These are phyloP conservation scores for Amylostereum areolatum DNA, from an alignment of 1,284 basidiomycete genomes.

Conservation along the genomic window DNA sequence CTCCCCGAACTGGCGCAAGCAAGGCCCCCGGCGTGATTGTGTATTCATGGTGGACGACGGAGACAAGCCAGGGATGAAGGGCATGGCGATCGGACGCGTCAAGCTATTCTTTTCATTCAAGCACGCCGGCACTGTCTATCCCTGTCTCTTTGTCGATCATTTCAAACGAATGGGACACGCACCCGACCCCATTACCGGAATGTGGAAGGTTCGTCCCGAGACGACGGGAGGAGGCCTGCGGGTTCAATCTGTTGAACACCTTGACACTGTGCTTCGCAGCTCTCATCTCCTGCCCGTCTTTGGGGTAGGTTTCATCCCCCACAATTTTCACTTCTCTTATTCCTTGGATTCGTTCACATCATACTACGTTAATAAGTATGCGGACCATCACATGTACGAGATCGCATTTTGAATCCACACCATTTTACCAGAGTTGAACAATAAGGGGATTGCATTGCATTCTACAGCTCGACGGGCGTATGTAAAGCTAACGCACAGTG, in stretches of 20 bases:
- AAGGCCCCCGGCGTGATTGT: not conserved
- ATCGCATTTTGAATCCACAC: too few relatives aligned
- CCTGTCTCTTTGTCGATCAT: not conserved
- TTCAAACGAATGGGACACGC: not conserved
- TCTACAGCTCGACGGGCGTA: too few relatives aligned
- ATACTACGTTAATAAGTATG: conserved; percentile 12
- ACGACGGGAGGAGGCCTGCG: not conserved
- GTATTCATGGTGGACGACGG: not conserved
- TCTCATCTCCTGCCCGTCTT: conserved; percentile 13
- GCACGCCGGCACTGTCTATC: not conserved
- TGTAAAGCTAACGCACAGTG: too few relatives aligned
- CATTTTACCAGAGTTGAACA: too few relatives aligned
- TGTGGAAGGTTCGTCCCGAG: not conserved
- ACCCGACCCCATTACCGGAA: not conserved
- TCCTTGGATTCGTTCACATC: conserved; percentile 5
- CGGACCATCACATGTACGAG: conserved; percentile 13
- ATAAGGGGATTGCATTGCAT: too few relatives aligned
- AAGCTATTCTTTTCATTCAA: not conserved
- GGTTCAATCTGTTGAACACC: conserved; percentile 5
- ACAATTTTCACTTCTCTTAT: not conserved
- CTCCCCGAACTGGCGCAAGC: not conserved
- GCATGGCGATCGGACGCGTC: not conserved
- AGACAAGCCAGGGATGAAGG: not conserved
- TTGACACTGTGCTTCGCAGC: conserved; percentile 9
- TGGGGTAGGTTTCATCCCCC: conserved; percentile 5